phyloP scores from a whole-genome alignment of 805 yeast species.

The Sugiyamaella americana region DNA sequence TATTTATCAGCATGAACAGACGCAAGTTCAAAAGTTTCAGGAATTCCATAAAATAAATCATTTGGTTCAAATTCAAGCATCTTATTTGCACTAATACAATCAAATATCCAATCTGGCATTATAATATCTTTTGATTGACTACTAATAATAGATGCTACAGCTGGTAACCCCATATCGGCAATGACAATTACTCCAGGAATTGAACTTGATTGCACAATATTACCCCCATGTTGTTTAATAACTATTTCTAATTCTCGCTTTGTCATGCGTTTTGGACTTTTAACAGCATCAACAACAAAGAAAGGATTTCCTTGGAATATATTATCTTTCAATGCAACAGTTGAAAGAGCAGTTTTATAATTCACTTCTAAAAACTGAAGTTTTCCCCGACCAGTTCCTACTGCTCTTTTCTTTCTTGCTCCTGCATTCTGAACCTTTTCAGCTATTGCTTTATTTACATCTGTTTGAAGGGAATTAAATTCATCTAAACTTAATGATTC shows the following conservation, averaged over 20 bases:
- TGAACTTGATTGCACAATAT: conserved; percentile 19
- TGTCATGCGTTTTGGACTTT: conserved; percentile 19
- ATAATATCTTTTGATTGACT: conserved; percentile 52
- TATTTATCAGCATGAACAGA: conserved; percentile 43
- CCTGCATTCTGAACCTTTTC: conserved; percentile 17
- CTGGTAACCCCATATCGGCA: conserved; percentile 31
- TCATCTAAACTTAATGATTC: conserved; percentile 53
- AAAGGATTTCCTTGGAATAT: conserved; percentile 22
- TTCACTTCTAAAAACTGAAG: conserved; percentile 1
- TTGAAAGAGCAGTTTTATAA: not conserved
- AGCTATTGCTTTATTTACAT: conserved; percentile 17
- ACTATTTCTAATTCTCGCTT: conserved; percentile 20
- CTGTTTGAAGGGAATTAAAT: conserved; percentile 35
- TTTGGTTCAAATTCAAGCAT: conserved; percentile 53
- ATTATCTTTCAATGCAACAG: conserved; percentile 8
- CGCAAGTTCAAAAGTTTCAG: conserved; percentile 21
- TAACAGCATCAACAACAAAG: conserved; percentile 25
- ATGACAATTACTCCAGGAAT: conserved; percentile 12
- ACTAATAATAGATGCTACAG: conserved; percentile 36
- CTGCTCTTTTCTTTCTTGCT: conserved; percentile 25
- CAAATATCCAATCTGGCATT: conserved; percentile 66
- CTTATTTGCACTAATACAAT: conserved; percentile 43
- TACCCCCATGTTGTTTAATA: conserved; percentile 28
- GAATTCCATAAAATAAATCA: conserved; percentile 45
- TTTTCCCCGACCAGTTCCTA: conserved; percentile 8